A percentile compares a stretch with the other conserved stretches of the same genome.
Conservation (phyloP, 371 early-diverging fungal species). For the Mortierella sp. region DNA sequence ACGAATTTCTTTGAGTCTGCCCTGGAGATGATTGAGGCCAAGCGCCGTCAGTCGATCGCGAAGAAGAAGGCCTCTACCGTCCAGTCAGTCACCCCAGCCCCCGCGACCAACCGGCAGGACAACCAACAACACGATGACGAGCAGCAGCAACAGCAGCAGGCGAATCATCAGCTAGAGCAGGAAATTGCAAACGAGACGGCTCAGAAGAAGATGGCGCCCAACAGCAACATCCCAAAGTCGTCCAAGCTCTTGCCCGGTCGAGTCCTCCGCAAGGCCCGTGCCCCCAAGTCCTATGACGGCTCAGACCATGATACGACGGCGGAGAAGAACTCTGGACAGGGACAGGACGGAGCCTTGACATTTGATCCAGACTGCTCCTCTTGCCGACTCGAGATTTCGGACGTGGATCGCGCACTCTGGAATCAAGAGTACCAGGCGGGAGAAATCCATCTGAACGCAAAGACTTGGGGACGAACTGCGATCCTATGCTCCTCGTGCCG, state of each 20-base stretch:
- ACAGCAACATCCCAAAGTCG: slow-evolving; percentile 44
- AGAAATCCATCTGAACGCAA: slow-evolving; percentile 40
- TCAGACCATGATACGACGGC: not conserved
- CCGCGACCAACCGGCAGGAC: not conserved
- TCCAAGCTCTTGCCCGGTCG: slow-evolving; percentile 50
- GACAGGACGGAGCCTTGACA: not conserved
- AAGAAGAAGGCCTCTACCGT: slow-evolving; percentile 31
- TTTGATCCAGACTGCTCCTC: slow-evolving; percentile 47
- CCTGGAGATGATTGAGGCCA: slow-evolving; percentile 31
- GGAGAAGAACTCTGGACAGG: not conserved
- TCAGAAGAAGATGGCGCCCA: slow-evolving; percentile 1
- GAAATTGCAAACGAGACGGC: not conserved
- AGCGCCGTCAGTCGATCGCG: slow-evolving; percentile 29
- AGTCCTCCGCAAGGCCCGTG: slow-evolving; percentile 33
- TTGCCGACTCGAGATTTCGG: slow-evolving; percentile 36
- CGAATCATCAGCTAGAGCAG: not conserved
- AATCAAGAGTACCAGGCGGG: slow-evolving; percentile 25
- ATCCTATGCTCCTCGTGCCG: slow-evolving; percentile 42
- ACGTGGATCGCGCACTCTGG: slow-evolving; percentile 29
- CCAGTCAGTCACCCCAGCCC: slow-evolving; percentile 1
- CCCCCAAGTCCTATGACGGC: slow-evolving; percentile 3
- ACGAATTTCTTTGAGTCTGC: slow-evolving; percentile 44
- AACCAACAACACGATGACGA: not conserved
- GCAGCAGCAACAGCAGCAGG: slow-evolving; percentile 7
- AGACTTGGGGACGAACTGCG: slow-evolving; percentile 47